Percentiles rank a stretch among this genome's conserved stretches.
These are phyloP conservation scores for Persicaria tinctoria DNA, from an alignment of 148 eudicot species.

Conservation along the genomic window DNA sequence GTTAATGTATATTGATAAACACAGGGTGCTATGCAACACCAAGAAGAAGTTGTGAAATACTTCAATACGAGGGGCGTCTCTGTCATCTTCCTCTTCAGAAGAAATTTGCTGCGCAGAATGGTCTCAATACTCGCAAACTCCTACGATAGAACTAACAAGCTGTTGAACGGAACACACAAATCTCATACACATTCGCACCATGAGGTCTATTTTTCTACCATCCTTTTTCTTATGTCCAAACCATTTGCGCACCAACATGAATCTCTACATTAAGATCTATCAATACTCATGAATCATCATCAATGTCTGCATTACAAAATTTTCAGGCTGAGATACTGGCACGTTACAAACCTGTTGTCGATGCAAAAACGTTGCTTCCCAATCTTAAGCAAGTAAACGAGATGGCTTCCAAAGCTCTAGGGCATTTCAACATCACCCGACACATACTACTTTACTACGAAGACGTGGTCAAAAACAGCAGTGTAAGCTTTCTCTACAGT, in stretches of 20 bases:
- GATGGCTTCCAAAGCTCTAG: conserved; percentile 39
- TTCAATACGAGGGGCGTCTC: conserved; percentile 68
- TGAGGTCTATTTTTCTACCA: conserved; percentile 39
- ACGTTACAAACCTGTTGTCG: conserved; percentile 58
- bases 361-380: conserved; percentile 45
- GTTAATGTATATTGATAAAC: conserved; percentile 4
- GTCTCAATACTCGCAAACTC: conserved; percentile 75
- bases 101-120: conserved; percentile 75
- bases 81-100: conserved; percentile 69
- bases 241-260: not conserved
- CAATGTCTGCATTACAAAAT: not conserved
- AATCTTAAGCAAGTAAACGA: conserved; percentile 53
- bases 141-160: conserved; percentile 60
- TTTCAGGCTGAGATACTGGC: conserved; percentile 77
- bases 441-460: conserved; percentile 75
- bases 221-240: conserved; percentile 16
- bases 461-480: conserved; percentile 53
- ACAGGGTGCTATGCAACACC: conserved; percentile 80
- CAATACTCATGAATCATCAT: not conserved
- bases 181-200: conserved; percentile 75
- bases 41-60: conserved; percentile 60
- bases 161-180: conserved; percentile 70
- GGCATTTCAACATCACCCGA: conserved; percentile 55
- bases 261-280: not conserved
- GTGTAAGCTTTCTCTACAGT: conserved; percentile 35